Conservation (phyloP, 2,329 filamentous ascomycete species). For the Cucurbitaria berberidis region DNA sequence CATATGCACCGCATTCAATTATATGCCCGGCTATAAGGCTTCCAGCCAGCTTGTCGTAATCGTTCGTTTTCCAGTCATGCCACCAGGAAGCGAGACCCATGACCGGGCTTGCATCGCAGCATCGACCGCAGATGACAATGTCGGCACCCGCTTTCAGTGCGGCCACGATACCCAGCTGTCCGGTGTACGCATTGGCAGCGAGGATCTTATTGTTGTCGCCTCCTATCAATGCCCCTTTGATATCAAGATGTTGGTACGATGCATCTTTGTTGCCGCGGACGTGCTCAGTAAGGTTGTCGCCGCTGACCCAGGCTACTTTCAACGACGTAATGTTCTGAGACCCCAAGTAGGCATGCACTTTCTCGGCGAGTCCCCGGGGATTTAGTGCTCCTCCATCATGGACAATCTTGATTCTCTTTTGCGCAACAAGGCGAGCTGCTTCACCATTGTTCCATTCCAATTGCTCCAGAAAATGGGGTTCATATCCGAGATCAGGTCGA, state of each 20-base stretch:
- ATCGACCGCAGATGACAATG: conserved; percentile 52
- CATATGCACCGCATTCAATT: conserved; percentile 50
- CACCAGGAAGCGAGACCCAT: conserved; percentile 46
- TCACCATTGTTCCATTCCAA: conserved; percentile 34
- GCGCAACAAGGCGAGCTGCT: conserved; percentile 45
- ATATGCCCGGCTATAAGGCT: conserved; percentile 48
- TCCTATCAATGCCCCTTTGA: conserved; percentile 8
- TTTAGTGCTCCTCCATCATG: conserved; percentile 63
- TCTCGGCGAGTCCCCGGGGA: conserved; percentile 56
- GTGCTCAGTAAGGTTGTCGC: conserved; percentile 45
- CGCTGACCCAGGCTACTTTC: conserved; percentile 51
- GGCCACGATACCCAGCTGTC: conserved; percentile 51
- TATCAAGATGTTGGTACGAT: conserved; percentile 21
- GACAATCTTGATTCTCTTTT: conserved; percentile 58
- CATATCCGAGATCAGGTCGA: conserved; percentile 39
- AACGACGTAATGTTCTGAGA: conserved; percentile 6
- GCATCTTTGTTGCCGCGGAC: conserved; percentile 17
- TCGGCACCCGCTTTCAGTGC: conserved; percentile 46
- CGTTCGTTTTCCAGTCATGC: conserved; percentile 14
- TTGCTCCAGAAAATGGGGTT: conserved; percentile 39
- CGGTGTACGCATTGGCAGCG: conserved; percentile 59
- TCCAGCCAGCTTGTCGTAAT: conserved; percentile 22
- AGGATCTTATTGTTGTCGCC: conserved; percentile 12
- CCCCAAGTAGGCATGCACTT: conserved; percentile 37
- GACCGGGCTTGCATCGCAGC: conserved; percentile 51